Evolutionary conservation across 208 protist genomes (phyloP), one percentile per base, ranked within the genome.

Genomic region (Trypanosoma vivax): DNA sequence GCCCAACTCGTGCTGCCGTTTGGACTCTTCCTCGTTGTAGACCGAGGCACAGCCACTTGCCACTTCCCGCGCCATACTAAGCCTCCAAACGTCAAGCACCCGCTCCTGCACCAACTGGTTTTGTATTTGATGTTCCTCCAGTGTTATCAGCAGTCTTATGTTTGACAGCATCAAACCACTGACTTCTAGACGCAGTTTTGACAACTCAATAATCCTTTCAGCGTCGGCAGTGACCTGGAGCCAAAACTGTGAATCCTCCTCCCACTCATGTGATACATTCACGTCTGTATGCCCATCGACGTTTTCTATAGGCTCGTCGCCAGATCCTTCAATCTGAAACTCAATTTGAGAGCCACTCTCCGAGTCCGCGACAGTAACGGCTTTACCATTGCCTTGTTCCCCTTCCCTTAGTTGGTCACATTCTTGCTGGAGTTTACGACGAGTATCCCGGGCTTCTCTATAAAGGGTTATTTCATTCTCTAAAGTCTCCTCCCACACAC

Each of bases 181-280:
- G 28, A 48, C 18, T 11, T 43, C 23, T 31, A 54, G 29, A 7
- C 63, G 65, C 33, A 70, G 23, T 50, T 59, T 23, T 6, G 71
- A 53, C 13, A 39, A 45, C 37, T 68, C 66, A 35, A 72, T n/a
- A n/a, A 62, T 65, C 1, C 18, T 25, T 5, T 7, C 23, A 6
- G 35, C 41, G 5, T 50, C 31, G n/a, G 3, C 19, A 21, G 45
- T 40, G 47, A 49, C 4, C 37, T 27, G 19, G 3, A 29, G 14
- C 53, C 39, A 65, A 16, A 47, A 58, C 13, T 51, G 31, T 29
- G 61, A 42, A 10, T 50, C 46, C 21, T 61, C 41, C 25, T 50
- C 28, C 2, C 5, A 24, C 19, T 35, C 3, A 6, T 0, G 25
- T 31, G 42, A 31, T 49, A 14, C 37, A 19, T 41, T 11, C 29